Percentiles rank a stretch among this genome's conserved stretches.
Evolutionary conservation across 345 rosid species (phyloP).

Genomic region (Iberis pinnata): DNA sequence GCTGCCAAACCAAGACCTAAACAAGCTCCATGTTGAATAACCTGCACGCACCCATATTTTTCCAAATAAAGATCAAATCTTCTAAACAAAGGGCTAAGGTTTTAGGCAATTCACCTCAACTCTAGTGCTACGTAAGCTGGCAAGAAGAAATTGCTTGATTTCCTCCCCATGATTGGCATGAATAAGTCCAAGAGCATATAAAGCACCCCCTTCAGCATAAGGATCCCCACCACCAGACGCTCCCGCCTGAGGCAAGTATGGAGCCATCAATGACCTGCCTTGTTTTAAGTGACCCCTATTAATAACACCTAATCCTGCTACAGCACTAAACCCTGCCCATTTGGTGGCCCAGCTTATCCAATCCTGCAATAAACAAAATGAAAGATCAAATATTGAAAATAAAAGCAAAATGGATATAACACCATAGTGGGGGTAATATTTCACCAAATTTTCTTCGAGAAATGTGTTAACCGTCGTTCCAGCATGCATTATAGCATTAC

Average conservation of each 20-base stretch:
- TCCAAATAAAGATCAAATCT: too few relatives aligned
- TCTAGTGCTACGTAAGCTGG: conserved; percentile 74
- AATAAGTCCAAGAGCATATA: conserved; percentile 95
- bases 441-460: conserved; percentile 92
- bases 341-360: conserved; percentile 99
- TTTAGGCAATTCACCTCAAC: conserved; percentile 56
- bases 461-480: conserved; percentile 99
- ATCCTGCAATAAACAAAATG: too few relatives aligned
- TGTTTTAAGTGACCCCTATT: conserved; percentile 96
- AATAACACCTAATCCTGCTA: conserved; percentile 98
- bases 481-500: conserved; percentile 99
- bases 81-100: conserved; percentile 20
- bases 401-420: neutral
- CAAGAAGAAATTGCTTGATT: conserved; percentile 91
- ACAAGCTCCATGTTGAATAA: conserved; percentile 99
- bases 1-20: conserved; percentile 99
- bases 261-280: conserved; percentile 97
- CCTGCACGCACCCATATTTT: conserved; percentile 49
- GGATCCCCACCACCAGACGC: conserved; percentile 96
- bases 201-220: conserved; percentile 97
- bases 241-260: conserved; percentile 97
- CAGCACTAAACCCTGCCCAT: conserved; percentile 99
- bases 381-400: neutral
- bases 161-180: conserved; percentile 99
- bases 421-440: neutral